These are phyloP conservation scores for Sanguinoderma infundibulare DNA, from an alignment of 1,284 basidiomycete genomes.

Conservation along the genomic window DNA sequence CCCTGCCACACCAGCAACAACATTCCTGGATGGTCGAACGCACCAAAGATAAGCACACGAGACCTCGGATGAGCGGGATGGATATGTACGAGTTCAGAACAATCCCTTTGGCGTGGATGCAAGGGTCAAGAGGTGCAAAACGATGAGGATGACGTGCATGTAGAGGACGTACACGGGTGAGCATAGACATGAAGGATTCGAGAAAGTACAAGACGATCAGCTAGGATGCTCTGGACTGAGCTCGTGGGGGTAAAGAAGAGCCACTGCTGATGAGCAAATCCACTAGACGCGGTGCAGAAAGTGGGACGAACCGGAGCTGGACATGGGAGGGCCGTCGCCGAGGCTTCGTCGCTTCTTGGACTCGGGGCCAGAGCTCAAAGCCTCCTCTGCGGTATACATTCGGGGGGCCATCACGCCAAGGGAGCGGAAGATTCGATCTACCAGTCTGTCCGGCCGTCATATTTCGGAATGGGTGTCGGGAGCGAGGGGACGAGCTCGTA, in stretches of 20 bases:
- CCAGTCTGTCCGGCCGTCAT: conserved; percentile 67
- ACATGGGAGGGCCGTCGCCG: conserved; percentile 42
- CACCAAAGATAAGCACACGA: too few relatives aligned
- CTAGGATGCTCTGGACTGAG: conserved; percentile 48
- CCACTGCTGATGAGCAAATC: conserved; percentile 23
- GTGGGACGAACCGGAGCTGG: conserved; percentile 29
- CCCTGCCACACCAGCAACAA: conserved; percentile 94
- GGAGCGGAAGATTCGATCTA: conserved; percentile 68
- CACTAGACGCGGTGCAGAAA: conserved; percentile 24
- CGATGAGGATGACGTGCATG: too few relatives aligned
- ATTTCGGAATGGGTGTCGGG: conserved; percentile 59
- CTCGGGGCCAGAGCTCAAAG: conserved; percentile 44
- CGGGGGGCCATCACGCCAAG: conserved; percentile 57
- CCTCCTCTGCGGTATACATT: conserved; percentile 66
- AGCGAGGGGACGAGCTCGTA: conserved; percentile 44
- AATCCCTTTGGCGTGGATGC: too few relatives aligned
- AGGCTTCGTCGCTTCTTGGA: conserved; percentile 55
- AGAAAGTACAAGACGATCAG: too few relatives aligned
- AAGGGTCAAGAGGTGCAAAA: too few relatives aligned
- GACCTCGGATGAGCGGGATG: neutral
- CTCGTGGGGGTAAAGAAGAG: conserved; percentile 38
- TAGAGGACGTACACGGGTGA: too few relatives aligned
- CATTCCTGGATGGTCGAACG: conserved; percentile 78
- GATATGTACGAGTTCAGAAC: conserved; percentile 82
- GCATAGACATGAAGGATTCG: too few relatives aligned